phyloP scores from a whole-genome alignment of 169 alveolate genomes.

The Cryptosporidium sp. region DNA sequence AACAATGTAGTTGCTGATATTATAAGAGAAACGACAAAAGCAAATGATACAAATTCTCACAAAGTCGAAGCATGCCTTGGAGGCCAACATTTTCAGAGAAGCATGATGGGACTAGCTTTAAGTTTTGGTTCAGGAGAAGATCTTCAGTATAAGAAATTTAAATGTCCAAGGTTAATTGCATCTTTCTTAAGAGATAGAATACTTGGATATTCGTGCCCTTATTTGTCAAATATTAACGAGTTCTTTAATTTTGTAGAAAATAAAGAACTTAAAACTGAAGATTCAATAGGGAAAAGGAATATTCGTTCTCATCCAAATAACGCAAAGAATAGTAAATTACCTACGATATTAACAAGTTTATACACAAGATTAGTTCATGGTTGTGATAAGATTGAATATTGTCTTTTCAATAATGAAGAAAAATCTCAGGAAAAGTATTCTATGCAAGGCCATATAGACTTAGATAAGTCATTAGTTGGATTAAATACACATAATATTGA shows the following conservation, averaged over 20 bases:
- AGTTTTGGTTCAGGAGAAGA: conserved; percentile 49
- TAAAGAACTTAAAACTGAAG: conserved; percentile 43
- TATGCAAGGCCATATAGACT: not conserved
- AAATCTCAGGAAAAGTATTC: not conserved
- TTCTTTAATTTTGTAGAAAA: conserved; percentile 34
- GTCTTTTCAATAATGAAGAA: not conserved
- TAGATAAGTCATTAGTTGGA: not conserved
- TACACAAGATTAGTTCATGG: conserved; percentile 57
- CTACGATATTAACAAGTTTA: conserved; percentile 66
- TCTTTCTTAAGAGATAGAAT: conserved; percentile 61
- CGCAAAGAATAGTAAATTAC: conserved; percentile 13
- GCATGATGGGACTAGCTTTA: conserved; percentile 54
- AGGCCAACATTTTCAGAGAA: conserved; percentile 26
- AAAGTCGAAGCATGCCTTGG: conserved; percentile 15
- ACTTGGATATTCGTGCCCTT: conserved; percentile 70
- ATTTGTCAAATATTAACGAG: conserved; percentile 34
- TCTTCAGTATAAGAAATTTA: conserved; percentile 25
- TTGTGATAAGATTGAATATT: conserved; percentile 49
- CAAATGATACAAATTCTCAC: not conserved
- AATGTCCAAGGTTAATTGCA: conserved; percentile 75
- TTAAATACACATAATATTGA: not conserved
- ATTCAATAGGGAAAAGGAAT: conserved; percentile 10
- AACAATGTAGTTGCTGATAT: conserved; percentile 25
- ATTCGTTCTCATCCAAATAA: not conserved
- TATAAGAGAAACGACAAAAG: not conserved